These are phyloP conservation scores for Corchorus olitorius DNA, from an alignment of 345 rosid species.

Conservation along the genomic window DNA sequence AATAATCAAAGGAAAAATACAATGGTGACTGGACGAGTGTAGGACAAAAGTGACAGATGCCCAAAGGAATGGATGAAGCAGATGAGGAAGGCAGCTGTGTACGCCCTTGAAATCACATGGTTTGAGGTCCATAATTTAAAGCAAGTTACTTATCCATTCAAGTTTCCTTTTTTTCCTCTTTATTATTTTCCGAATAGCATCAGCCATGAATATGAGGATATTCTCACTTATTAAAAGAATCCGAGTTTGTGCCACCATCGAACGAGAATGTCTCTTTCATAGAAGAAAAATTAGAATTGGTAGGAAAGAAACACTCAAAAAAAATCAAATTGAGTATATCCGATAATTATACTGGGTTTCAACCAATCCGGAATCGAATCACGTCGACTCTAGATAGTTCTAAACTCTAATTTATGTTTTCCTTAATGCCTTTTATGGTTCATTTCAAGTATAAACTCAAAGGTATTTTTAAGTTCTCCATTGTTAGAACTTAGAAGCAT, in stretches of 20 bases:
- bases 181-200: not conserved
- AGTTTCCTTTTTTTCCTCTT: not conserved
- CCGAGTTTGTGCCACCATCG: not conserved
- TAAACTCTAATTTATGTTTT: too few species aligned
- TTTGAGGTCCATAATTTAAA: not conserved
- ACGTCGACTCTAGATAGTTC: not conserved
- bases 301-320: not conserved
- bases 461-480: not conserved
- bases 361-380: not conserved
- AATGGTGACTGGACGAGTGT: not conserved
- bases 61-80: not conserved
- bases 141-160: not conserved
- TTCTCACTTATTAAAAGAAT: not conserved
- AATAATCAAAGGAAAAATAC: not conserved
- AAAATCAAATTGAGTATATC: not conserved
- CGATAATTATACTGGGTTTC: not conserved
- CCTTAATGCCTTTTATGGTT: too few species aligned
- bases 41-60: not conserved
- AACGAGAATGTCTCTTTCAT: not conserved
- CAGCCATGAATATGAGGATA: conserved; percentile 1
- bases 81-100: not conserved
- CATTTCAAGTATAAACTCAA: not conserved
- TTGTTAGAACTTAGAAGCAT: not conserved
- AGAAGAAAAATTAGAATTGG: not conserved
- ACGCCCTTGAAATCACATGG: not conserved